Conservation (phyloP, 1,284 basidiomycete species). For the Takashimella tepidaria region DNA sequence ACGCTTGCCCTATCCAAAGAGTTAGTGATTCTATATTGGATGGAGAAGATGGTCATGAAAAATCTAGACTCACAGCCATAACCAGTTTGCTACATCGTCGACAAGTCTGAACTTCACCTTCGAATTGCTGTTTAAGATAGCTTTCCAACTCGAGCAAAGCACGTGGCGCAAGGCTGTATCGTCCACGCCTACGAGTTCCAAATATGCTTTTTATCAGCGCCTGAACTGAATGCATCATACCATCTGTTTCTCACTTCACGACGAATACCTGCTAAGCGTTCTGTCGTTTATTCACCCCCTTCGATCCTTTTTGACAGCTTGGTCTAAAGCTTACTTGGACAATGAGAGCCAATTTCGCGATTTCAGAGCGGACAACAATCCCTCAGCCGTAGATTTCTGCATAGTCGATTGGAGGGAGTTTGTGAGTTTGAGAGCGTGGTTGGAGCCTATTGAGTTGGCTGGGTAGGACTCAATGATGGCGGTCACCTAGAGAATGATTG, state of each 20-base stretch:
- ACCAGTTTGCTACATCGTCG: constrained; percentile 31
- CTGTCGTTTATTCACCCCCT: no score
- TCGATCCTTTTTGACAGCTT: no score
- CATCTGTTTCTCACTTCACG: no score
- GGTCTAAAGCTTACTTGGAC: constrained; percentile 35
- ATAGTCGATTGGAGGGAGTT: constrained; percentile 19
- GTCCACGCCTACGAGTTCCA: constrained; percentile 30
- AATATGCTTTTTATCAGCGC: background rate
- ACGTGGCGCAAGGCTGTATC: constrained; percentile 38
- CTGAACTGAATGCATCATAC: no score
- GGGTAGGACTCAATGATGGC: constrained; percentile 41
- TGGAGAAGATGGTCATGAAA: background rate
- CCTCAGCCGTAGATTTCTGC: constrained; percentile 27
- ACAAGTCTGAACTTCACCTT: constrained; percentile 32
- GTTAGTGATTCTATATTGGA: constrained; percentile 5
- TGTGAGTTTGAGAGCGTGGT: constrained; percentile 25
- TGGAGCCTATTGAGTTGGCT: constrained; percentile 38
- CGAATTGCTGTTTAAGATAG: constrained; percentile 35
- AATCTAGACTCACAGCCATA: constrained; percentile 26
- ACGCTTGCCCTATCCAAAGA: constrained; percentile 24
- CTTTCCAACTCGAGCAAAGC: constrained; percentile 37
- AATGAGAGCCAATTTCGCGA: constrained; percentile 38
- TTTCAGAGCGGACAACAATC: constrained; percentile 30
- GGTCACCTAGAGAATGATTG: constrained; percentile 15
- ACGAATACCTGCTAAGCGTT: no score